Evolutionary conservation across 2,329 filamentous ascomycete species (phyloP), one percentile per base, ranked within the genome.

Genomic region (Sordariomycetes sp.): DNA sequence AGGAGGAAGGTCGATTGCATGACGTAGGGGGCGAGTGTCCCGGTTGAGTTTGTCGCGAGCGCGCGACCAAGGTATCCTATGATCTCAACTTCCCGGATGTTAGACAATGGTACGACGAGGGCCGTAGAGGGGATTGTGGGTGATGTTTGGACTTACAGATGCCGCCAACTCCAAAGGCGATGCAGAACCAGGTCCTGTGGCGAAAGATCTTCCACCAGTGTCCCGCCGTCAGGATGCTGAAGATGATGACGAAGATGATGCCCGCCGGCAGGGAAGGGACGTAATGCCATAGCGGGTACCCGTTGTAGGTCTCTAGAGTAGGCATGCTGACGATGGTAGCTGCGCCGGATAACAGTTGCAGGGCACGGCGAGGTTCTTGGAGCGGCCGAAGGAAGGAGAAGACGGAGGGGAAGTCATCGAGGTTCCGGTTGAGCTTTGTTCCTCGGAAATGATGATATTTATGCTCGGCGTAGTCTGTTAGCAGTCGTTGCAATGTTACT

Each of bases 131-230:
- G 48, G n/a, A 52, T 12, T 28, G 28, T n/a, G 28, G 28, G 17
- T 17, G n/a, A n/a, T n/a, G 42, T 42, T 48, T 62, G 63, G 61
- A 67, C 76, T 32, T 68, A 77, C 76, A 73, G 2, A 71, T 25
- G 1, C 72, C 74, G 0, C 76, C 77, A 1, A 76, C 61, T 17
- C 74, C 61, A 56, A 79, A 72, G 0, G 73, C 69, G 1, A 72
- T 66, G 59, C 77, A 77, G 61, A 76, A 81, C 71, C 75, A 79
- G 12, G 71, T 73, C 36, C 70, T 67, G 2, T 70, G 70, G 28
- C 67, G 72, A 22, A 70, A 62, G 50, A 78, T 67, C 28, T 71
- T 70, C 59, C 65, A 74, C 1, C 62, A 60, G 59, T 81, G 77
- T 1, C 64, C 61, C 0, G 63, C 54, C 1, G 77, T 76, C 6